Base-by-base conservation (phyloP, 495 filamentous ascomycete genomes). In the Chaetomium cochliodes region DNA sequence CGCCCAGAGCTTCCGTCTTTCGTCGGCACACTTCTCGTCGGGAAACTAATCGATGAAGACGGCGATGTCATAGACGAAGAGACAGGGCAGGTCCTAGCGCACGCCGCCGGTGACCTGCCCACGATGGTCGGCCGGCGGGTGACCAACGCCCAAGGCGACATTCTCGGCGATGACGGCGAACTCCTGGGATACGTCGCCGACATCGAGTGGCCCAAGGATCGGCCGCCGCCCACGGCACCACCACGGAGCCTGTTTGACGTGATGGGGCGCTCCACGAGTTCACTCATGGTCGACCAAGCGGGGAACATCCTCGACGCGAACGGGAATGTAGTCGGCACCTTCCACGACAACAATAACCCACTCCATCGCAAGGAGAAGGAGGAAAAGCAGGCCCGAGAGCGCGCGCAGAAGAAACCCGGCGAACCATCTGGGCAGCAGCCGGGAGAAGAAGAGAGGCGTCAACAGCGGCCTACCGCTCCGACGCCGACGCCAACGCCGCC, bases 11-110 rank as follows among this genome's bases (percentile, higher is more conserved):
- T 77, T 3, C 71, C 72, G 12, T 44, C 67, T 9, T 67, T 56
- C 30, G 64, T 88, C 82, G 66, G 82, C 73, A 47, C 84, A 76
- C 68, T 86, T 82, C 76, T 94, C 82, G 64, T 87, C 84, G 74
- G 88, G 83, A 67, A 90, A 88, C 76, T 89, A 84, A 75, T 90
- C 82, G 66, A 93, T 81, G 67, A 87, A 81, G 70, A 88, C 81
- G 66, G 91, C 77, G 77, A 91, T 86, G 82, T 97, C 84, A 80
- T 97, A 88, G 76, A 98, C 47, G 68, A 65, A 1, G 67, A 67
- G 37, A 76, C 78, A 0, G 78, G 78, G 4, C 75, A 76, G 58
- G 75, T 82, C 8, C 74, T 81, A 0, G 80, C 79, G 7, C 79
- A 74, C 50, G 78, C 74, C 0, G 78, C 70, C 4, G 80, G 80